These are phyloP conservation scores for Candida ficus DNA, from an alignment of 805 yeast genomes.

Conservation along the genomic window DNA sequence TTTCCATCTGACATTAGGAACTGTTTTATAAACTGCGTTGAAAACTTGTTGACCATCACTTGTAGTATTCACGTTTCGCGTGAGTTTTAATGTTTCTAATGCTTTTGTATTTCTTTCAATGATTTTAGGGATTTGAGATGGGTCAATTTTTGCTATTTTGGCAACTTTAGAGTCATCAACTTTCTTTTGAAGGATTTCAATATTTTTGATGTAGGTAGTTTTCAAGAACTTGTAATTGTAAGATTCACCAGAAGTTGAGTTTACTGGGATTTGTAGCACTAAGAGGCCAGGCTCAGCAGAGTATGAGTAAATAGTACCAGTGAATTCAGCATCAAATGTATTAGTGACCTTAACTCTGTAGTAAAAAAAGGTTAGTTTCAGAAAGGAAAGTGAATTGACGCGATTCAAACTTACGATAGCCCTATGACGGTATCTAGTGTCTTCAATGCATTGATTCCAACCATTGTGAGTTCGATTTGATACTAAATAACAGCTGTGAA, in stretches of 20 bases:
- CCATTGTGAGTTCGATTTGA: neutral
- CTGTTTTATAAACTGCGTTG: constrained; percentile 38
- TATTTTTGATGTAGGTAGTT: constrained; percentile 49
- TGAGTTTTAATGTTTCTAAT: constrained; percentile 20
- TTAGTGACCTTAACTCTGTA: constrained; percentile 56
- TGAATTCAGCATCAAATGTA: constrained; percentile 46
- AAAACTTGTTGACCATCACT: constrained; percentile 41
- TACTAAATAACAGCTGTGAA: too few species aligned
- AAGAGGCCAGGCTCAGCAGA: constrained; percentile 37
- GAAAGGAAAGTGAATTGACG: neutral
- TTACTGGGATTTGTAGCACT: constrained; percentile 23
- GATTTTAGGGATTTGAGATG: constrained; percentile 12
- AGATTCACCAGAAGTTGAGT: constrained; percentile 8
- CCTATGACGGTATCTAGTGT: constrained; percentile 12
- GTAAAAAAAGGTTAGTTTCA: constrained; percentile 9
- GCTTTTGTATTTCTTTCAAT: constrained; percentile 17
- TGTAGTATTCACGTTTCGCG: constrained; percentile 32
- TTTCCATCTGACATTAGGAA: constrained; percentile 40
- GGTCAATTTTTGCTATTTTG: constrained; percentile 13
- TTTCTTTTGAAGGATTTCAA: constrained; percentile 41
- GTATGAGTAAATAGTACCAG: constrained; percentile 63
- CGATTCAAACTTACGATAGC: constrained; percentile 7
- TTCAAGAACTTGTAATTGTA: constrained; percentile 47
- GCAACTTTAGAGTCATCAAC: constrained; percentile 19
- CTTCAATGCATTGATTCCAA: constrained; percentile 6